These are phyloP conservation scores for Eucalyptus pauciflora DNA, from an alignment of 345 rosid genomes.

Conservation along the genomic window DNA sequence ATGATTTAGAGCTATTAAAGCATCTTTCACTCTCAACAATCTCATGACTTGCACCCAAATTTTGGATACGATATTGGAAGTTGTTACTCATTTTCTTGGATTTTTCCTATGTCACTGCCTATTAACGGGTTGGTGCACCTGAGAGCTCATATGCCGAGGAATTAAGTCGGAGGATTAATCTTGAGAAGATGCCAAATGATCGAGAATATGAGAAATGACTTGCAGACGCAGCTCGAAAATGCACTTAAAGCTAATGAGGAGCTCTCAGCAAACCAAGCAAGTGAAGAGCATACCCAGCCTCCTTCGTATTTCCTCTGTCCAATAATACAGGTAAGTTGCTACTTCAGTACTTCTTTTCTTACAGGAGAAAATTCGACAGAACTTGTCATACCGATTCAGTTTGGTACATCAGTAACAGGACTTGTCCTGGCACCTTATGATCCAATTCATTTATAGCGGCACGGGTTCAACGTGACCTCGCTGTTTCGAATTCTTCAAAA, in stretches of 20 bases:
- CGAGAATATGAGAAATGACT: background rate
- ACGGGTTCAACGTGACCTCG: background rate
- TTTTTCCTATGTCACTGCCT: background rate
- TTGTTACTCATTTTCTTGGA: background rate
- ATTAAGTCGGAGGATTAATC: slow-evolving; percentile 8
- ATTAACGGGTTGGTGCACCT: background rate
- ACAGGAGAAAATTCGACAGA: background rate
- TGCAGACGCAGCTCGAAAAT: background rate
- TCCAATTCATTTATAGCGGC: no score
- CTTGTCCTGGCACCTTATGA: background rate
- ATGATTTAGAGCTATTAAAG: background rate
- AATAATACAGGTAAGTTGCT: slow-evolving; percentile 48
- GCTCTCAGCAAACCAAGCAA: slow-evolving; percentile 7
- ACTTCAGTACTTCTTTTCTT: background rate
- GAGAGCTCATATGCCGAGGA: background rate
- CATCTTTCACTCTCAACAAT: background rate
- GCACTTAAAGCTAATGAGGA: slow-evolving; percentile 21
- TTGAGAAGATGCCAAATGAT: slow-evolving; percentile 3
- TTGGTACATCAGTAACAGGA: background rate
- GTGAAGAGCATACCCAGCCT: slow-evolving; percentile 37
- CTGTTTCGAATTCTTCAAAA: background rate
- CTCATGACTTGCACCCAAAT: background rate
- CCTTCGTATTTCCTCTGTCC: slow-evolving; percentile 79
- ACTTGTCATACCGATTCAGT: background rate
- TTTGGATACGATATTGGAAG: background rate